Evolutionary conservation across 2,329 filamentous ascomycete genomes (phyloP), one percentile per base, ranked within the genome.

Genomic region (Rhinocladiella mackenziei): DNA sequence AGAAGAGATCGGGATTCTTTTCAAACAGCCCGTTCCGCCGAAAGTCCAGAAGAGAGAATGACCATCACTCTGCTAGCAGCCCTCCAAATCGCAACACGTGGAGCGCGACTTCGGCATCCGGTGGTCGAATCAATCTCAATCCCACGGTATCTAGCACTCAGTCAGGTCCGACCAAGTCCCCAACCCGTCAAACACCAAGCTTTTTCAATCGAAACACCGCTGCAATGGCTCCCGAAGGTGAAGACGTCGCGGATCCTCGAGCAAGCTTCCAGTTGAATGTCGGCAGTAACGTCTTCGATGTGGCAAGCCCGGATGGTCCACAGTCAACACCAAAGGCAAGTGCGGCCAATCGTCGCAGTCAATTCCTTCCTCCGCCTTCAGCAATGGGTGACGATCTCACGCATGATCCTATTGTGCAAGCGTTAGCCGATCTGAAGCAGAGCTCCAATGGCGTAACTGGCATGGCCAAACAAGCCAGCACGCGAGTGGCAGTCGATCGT

Each of bases 281-380:
- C 42, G 92, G 92, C 5, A 88, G 94, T 58, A 98, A 98, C 58
- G 88, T 98, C 8, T 95, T 98, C 59, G 83, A 94, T 44, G 91
- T 98, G 7, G 84, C 86, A 9, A 84, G 84, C 6, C 83, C 87
- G 0, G 86, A 91, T 48, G 76, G 74, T 53, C 75, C 74, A 38
- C 60, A 51, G 32, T 73, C 65, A 31, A 71, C 72, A 30, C 61
- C 68, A 8, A 60, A 60, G 60, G 52, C 59, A 57, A 44, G 65
- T 44, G 45, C 65, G 59, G 35, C 61, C 61, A 55, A 72, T 62
- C 47, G 55, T 9, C 48, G 51, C 22, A 42, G 35, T 28, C 40
- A 41, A 26, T 56, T 52, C 17, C 39, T 44, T 19, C 45, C 48
- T 23, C 43, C 53, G 22, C 45, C 49, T 9, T 43, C 41, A 9